Base-by-base conservation (phyloP, 768 basidiomycete species). In the Mycena maculata region DNA sequence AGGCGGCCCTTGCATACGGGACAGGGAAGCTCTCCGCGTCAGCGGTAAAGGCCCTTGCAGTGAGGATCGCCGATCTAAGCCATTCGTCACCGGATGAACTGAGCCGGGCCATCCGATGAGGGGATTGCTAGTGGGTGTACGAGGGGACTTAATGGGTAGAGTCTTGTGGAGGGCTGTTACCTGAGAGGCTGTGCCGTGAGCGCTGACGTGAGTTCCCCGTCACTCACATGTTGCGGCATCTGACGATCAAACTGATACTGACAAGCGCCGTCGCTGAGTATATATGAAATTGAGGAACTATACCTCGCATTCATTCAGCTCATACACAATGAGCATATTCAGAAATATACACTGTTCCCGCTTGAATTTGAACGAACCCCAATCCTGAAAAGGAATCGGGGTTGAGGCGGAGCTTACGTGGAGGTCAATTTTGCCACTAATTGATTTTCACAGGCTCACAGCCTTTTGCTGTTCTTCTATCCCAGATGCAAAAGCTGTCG, bases 391-490 rank as follows among this genome's bases (percentile, higher is more conserved):
- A 48, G 27, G 25, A 48, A 48, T 28, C 25, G 47, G 47, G 20
- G 33, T 41, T 41, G 39, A 48, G 47, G 47, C 27, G 16, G 47
- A 48, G 47, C 47, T 28, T 45, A 45, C 22, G 44, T 23, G 44
- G 22, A 45, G 44, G 22, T 45, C 22, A 45, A 45, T 23, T 45
- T 20, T 45, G 44, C 44, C 44, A 45, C 44, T 45, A 45, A 45
- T 49, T 13, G 25, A 49, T 49, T 49, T 49, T n/a, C n/a, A n/a
- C n/a, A n/a, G n/a, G n/a, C n/a, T 13, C 18, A 55, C 38, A 55
- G 53, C 38, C 22, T 55, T 55, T 55, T 15, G 25, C 53, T 54
- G 52, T 54, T 55, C 38, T 55, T 55, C 53, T 6, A 55, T 55
- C 41, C 53, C 53, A 23, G 38, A 55, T 54, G 33, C 33, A 38